Base-by-base conservation (phyloP, 345 rosid genomes). In the Moricandia moricandioides region DNA sequence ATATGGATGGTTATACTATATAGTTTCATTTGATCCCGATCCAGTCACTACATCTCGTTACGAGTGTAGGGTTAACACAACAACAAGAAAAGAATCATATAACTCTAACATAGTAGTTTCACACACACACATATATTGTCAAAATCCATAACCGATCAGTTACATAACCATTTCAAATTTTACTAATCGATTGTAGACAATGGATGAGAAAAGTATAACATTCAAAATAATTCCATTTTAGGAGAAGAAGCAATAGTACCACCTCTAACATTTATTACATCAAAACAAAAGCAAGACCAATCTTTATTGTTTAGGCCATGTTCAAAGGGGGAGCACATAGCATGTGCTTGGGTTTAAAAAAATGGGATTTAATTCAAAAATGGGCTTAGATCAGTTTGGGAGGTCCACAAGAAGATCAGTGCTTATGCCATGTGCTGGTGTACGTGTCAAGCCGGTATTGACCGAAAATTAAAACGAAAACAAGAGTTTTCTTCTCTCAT, bases 231-330 rank as follows among this genome's bases (percentile, higher is more conserved):
- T 8, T 77, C 40, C 61, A 45, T 43, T 70, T 57, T 13, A 45
- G 47, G 51, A 45, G 51, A 45, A n/a, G 51, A 45, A 45, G 51
- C 51, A 45, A 45, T 45, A n/a, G 51, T 45, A 45, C 51, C 51
- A 45, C 14, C 5, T 13, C 3, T 67, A 35, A 66, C 74, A 78
- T 78, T 78, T 39, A 78, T 66, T 62, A 72, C 69, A 78, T 67
- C 73, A 64, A 72, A 72, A 61, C 77, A 72, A 72, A 70, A 72
- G 39, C 40, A 14, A 59, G 72, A 72, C 77, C 81, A 13, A 45
- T 45, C 16, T 45, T 45, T 13, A 58, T 58, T 0, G 54, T 65
- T 5, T 58, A n/a, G n/a, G n/a, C n/a, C n/a, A n/a, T n/a, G n/a
- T n/a, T n/a, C n/a, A n/a, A n/a, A n/a, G n/a, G n/a, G n/a, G n/a